Evolutionary conservation across 1,139 yeast species (phyloP), one percentile per base, ranked within the genome.

Genomic region (Kodamaea anthophila): DNA sequence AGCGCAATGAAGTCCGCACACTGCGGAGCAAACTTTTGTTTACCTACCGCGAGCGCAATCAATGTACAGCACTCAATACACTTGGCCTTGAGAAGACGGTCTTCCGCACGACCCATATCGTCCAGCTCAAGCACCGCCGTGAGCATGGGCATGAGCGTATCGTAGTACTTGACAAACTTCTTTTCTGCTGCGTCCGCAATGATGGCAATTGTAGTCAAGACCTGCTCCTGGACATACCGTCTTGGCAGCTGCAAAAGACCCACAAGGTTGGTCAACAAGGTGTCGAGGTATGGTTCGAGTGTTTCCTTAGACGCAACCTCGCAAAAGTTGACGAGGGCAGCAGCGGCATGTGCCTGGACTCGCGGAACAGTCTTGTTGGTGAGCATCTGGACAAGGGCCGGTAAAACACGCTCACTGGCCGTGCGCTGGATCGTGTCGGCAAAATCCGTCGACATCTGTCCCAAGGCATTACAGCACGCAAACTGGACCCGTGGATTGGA

Each of bases 341-440:
- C 98, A 22, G 98, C 97, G 10, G 96, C 98, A 52, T 91, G 98
- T 0, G 96, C 87, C 59, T 88, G 97, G 15, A 91, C 98, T 48
- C 97, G 70, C 35, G 93, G 94, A 18, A 82, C 87, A 13, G 84
- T 74, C 35, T 68, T 67, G 39, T 62, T 65, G 4, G 82, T 78
- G 36, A 88, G 69, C 65, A 75, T 86, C 3, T 94, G 79, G 34
- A 88, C 84, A 41, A 91, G 70, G 5, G 94, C 93, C 8, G 97
- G 97, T 32, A 93, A 65, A 24, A 91, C 79, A 41, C 82, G 67
- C 42, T 72, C 74, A 39, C 91, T 94, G 15, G 87, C 72, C 30
- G 84, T 77, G 48, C 80, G 70, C 62, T 91, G 97, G 39, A 91
- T 82, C 13, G 73, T 68, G 44, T 85, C 94, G 5, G 96, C 91